Evolutionary conservation across 805 yeast genomes (phyloP), one percentile per base, ranked within the genome.

Genomic region (Naumovozyma castellii): DNA sequence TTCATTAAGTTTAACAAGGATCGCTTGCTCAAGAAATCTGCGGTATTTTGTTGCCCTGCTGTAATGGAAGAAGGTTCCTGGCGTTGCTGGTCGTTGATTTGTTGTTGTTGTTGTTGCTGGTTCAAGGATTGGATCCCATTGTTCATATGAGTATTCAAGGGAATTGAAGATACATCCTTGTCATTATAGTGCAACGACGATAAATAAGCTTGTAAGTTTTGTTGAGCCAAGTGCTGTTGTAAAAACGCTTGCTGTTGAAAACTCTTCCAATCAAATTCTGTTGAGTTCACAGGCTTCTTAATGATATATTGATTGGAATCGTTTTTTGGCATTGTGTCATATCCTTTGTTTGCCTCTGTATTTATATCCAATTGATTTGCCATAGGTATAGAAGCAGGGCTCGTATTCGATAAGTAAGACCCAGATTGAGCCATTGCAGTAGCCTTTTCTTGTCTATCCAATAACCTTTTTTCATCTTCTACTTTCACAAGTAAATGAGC

Each of bases 401-500:
- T n/a, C n/a, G n/a, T n/a, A n/a, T n/a, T n/a, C n/a, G n/a, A n/a
- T n/a, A n/a, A n/a, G n/a, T n/a, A n/a, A n/a, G n/a, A n/a, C n/a
- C n/a, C n/a, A n/a, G n/a, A n/a, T n/a, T n/a, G n/a, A n/a, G n/a
- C n/a, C n/a, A n/a, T n/a, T n/a, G n/a, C n/a, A n/a, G n/a, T n/a
- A n/a, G n/a, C 15, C 8, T 29, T 29, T 29, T 29, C 32, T 29
- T 29, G 8, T 22, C 27, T 22, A 5, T 29, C 32, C 5, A 29
- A 12, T 12, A n/a, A 12, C 5, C 15, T 29, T 13, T 9, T 12
- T 5, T 49, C 49, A 12, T 47, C 55, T 18, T 51, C 62, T 27
- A 66, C 64, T 12, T 54, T 70, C 17, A 65, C 66, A 35, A 76
- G 53, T 35, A 76, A 55, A 52, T 75, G 75, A 17, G 72, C 64